Evolutionary conservation across 2,329 filamentous ascomycete genomes (phyloP), one percentile per base, ranked within the genome.

Genomic region (Gyromitra esculenta): DNA sequence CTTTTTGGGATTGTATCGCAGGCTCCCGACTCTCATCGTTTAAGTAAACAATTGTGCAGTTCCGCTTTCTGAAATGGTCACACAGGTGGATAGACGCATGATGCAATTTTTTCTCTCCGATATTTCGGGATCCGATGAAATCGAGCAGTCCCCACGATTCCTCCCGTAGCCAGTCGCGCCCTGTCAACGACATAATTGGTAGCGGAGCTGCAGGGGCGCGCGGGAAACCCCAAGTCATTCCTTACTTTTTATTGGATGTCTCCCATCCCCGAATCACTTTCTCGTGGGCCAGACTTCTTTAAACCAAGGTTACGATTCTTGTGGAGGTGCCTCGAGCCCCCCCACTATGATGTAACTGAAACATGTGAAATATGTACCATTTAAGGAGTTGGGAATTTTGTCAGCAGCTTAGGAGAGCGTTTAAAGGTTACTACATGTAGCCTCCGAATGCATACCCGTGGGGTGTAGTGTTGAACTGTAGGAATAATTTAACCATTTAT

Each of bases 141-240:
- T 52, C 57, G 67, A 54, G 57, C 18, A n/a, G 48, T 43, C 67
- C 67, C 67, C 56, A 63, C 67, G 67, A 64, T 71, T 59, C 50
- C 64, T 37, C 41, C 37, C 57, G 45, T 56, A 21, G 57, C 67
- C 57, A 63, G 45, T 71, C 60, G 35, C 45, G 35, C 37, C 67
- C 54, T 63, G 56, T 71, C 45, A 52, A 56, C 67, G 67, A 63
- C 67, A 71, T 71, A 63, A 71, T 35, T 35, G 67, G 56, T 71
- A 71, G 25, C 45, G 56, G 57, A 37, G 18, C 57, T 71, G 43
- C 67, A 71, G 67, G 67, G 15, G 15, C 15, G 31, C 25, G 25
- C 13, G 35, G 66, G 43, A 35, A n/a, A n/a, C 2, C 50, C 41
- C 25, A 18, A 39, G 54, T 60, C 52, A 62, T 70, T 60, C 21